Base-by-base conservation (phyloP, 768 basidiomycete genomes). In the Leccinellum rugosiceps region DNA sequence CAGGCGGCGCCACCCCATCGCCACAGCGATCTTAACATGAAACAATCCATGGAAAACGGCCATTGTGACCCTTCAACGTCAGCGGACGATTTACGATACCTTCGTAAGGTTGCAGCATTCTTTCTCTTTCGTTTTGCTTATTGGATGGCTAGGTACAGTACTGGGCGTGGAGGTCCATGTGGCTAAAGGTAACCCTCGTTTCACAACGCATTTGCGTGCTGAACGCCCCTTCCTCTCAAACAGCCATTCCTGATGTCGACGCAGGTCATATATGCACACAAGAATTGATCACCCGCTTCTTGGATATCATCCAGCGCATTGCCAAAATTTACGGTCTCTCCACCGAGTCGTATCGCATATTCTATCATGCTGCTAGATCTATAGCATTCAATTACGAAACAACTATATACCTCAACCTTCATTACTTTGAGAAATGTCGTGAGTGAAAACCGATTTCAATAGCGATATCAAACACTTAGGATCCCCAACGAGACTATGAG, bases 371-470 rank as follows among this genome's bases (percentile, higher is more conserved):
- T 26, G 26, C 26, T 26, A 26, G 26, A 26, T 26, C 26, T 6
- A 26, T 26, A 26, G 26, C 26, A 26, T 26, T 26, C 26, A 26
- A 26, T 6, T 26, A 6, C 26, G 26, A 26, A 26, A 6, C 3
- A 26, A 26, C 6, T 11, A 31, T 98, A 17, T 97, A 92, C 73
- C 71, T 96, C 56, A 98, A 96, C 68, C 75, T 92, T 19, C 79
- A 90, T 30, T 94, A 87, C 68, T 93, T 83, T 63, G 80, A 89
- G 64, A 80, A 84, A 50, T 93, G 90, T 90, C 92, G 89, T 93
- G 71, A 76, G 86, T 79, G 26, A 30, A 14, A 13, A 48, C 8
- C 17, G 11, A 19, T 11, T n/a, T 26, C 17, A 23, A 49, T 17
- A 26, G 2, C 15, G 19, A 31, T 15, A n/a, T n/a, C n/a, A n/a